Base-by-base conservation (phyloP, 768 basidiomycete genomes). In the Lactifluus hygrophoroides region DNA sequence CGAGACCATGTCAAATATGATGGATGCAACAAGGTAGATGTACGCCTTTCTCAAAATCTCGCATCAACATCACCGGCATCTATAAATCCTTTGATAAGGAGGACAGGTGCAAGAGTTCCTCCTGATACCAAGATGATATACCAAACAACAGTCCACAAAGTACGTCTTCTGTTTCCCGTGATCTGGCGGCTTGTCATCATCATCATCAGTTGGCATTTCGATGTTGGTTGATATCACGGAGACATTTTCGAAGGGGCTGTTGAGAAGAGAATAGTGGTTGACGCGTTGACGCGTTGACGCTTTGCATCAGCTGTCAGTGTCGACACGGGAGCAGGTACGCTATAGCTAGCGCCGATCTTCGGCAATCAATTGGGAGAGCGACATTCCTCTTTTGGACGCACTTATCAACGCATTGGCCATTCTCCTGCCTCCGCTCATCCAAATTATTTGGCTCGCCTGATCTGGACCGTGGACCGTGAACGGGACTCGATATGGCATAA, bases 21-120 rank as follows among this genome's bases (percentile, higher is more conserved):
- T 76, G 5, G 90, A 91, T 1, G 94, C 91, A 30, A 74, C 77
- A 70, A 97, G 96, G 1, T 94, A 94, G 62, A 97, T 96, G 69
- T 94, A 81, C 0, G 93, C 94, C 45, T 91, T 87, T 17, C 95
- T 84, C 2, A 73, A 59, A 34, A 96, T 81, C 83, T 55, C 57
- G 88, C 87, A 44, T 87, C 77, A 11, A 80, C 77, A 67, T 89
- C 84, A 23, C 78, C 85, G 8, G 83, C 75, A 43, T 86, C 83
- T 10, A 87, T 79, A 65, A 86, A 83, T 3, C 81, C 84, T 63
- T 88, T 86, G 67, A 90, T 75, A 53, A 89, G 78, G 37, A 85
- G 50, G 4, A 66, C 78, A 9, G 84, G 57, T 2, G 74, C 65
- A 27, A 78, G 66, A 0, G 73, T 66, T 11, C 73, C 74, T 3